Conservation (phyloP, 768 basidiomycete species). For the Trametes cubensis region DNA sequence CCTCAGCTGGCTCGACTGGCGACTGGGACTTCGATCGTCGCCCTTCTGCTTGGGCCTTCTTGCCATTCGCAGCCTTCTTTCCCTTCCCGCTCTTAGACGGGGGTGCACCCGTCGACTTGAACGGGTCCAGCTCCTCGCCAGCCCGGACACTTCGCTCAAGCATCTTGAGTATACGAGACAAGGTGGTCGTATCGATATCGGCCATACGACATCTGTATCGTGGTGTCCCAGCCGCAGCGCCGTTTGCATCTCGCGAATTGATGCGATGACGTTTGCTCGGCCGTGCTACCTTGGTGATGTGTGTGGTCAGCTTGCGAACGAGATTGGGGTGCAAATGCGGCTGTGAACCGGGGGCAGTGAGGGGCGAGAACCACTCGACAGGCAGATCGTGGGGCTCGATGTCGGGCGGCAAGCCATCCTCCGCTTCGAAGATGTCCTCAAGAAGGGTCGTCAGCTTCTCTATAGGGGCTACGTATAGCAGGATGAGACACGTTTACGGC, state of each 20-base stretch:
- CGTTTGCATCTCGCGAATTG: slow-evolving; percentile 40
- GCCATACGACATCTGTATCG: slow-evolving; percentile 59
- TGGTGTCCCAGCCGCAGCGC: slow-evolving; percentile 42
- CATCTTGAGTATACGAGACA: slow-evolving; percentile 72
- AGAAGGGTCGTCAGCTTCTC: slow-evolving; percentile 78
- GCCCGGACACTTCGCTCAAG: slow-evolving; percentile 78
- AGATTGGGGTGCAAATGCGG: slow-evolving; percentile 62
- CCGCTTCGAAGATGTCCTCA: slow-evolving; percentile 84
- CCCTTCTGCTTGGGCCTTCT: slow-evolving; percentile 38
- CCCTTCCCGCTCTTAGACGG: slow-evolving; percentile 28
- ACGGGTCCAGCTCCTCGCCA: slow-evolving; percentile 77
- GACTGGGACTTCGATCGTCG: slow-evolving; percentile 49
- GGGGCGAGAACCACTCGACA: slow-evolving; percentile 63
- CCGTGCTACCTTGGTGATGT: slow-evolving; percentile 66
- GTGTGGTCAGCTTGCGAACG: slow-evolving; percentile 70
- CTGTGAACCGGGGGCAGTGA: slow-evolving; percentile 56
- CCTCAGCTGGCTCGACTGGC: slow-evolving; percentile 41
- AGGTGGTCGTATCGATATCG: slow-evolving; percentile 62
- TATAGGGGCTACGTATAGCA: slow-evolving; percentile 50
- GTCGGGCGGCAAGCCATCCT: slow-evolving; percentile 69
- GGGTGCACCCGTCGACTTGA: slow-evolving; percentile 40
- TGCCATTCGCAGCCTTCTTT: slow-evolving; percentile 43
- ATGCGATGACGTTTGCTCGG: slow-evolving; percentile 72
- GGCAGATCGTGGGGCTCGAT: slow-evolving; percentile 53
- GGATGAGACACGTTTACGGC: slow-evolving; percentile 5